Base-by-base conservation (phyloP, 306 rosid species). In the Prunus kanzakura region DNA sequence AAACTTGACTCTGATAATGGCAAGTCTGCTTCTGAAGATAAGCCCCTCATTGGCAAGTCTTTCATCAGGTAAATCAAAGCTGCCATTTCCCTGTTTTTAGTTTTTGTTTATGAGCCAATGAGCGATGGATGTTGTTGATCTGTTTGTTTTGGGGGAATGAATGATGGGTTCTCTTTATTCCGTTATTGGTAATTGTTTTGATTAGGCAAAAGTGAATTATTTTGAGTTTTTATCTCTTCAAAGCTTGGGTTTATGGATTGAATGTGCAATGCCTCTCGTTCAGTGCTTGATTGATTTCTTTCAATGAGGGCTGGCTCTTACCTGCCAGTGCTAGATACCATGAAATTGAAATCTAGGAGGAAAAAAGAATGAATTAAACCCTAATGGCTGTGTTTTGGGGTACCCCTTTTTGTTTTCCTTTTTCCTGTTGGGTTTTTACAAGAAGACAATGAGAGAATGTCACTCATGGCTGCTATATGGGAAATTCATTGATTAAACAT, bases 11-110 rank as follows among this genome's bases (percentile, higher is more conserved):
- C 85, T 11, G 27, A 25, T 11, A 79, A 82, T 15, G 80, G 29
- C 64, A 67, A 84, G 27, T 77, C 67, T 52, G 49, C 71, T 69
- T 83, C 86, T 32, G 88, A 84, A 67, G 96, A 90, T 23, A 85
- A 80, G 29, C 83, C 76, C 71, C 78, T 86, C 73, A 82, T 67
- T 80, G 96, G 96, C 69, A 88, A 82, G 83, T 91, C 96, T 35
- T 91, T 91, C 86, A 82, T 91, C 82, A 88, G 96, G 96, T 85
- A 35, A 64, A 67, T 47, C 9, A 49, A 11, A 46, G 43, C 54
- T 67, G 10, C 51, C 30, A 4, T 67, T 6, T 35, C 41, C 41
- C 41, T 35, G 41, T 41, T 47, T 66, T 57, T 11, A 27, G 32
- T 52, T 30, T 23, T 9, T 47, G 11, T 19, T 19, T 50, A 18